phyloP scores from a whole-genome alignment of 1,284 basidiomycete species.

The Sporisorium iseilematis-ciliati region DNA sequence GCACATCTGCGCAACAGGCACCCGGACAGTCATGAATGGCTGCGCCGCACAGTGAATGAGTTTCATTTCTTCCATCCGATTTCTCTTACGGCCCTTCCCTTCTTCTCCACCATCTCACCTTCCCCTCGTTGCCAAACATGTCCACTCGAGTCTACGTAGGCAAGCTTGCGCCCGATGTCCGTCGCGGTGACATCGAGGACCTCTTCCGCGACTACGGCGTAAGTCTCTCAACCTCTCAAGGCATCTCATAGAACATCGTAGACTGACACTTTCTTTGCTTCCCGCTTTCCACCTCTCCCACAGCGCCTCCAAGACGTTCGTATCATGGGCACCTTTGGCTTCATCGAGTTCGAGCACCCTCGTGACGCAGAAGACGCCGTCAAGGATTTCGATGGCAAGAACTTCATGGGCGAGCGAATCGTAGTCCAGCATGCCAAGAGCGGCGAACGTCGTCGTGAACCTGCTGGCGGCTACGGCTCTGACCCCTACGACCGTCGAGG shows the following conservation, averaged over 20 bases:
- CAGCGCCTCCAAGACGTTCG: slow-evolving; percentile 61
- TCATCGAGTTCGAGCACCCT: slow-evolving; percentile 67
- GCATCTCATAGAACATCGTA: background rate
- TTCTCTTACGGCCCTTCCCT: no score
- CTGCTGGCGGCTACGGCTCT: slow-evolving; percentile 39
- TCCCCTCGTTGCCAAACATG: slow-evolving; percentile 23
- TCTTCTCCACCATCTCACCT: background rate
- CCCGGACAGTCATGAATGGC: background rate
- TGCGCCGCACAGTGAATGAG: background rate
- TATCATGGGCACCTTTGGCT: slow-evolving; percentile 68
- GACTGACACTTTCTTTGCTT: background rate
- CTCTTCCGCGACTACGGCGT: slow-evolving; percentile 67
- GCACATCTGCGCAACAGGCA: slow-evolving; percentile 13
- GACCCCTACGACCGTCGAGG: slow-evolving; percentile 44
- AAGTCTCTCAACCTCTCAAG: slow-evolving; percentile 19
- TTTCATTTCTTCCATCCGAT: slow-evolving; percentile 15
- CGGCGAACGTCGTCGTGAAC: slow-evolving; percentile 53
- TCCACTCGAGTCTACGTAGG: slow-evolving; percentile 66
- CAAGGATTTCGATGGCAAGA: slow-evolving; percentile 66
- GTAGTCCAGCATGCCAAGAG: slow-evolving; percentile 67
- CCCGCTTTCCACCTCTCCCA: background rate
- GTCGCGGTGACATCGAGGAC: slow-evolving; percentile 64
- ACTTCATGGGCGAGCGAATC: slow-evolving; percentile 68
- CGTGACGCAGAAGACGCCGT: slow-evolving; percentile 68
- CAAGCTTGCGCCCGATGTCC: slow-evolving; percentile 60